Evolutionary conservation across 805 yeast genomes (phyloP), one percentile per base, ranked within the genome.

Genomic region (Lipomyces mesembrius): DNA sequence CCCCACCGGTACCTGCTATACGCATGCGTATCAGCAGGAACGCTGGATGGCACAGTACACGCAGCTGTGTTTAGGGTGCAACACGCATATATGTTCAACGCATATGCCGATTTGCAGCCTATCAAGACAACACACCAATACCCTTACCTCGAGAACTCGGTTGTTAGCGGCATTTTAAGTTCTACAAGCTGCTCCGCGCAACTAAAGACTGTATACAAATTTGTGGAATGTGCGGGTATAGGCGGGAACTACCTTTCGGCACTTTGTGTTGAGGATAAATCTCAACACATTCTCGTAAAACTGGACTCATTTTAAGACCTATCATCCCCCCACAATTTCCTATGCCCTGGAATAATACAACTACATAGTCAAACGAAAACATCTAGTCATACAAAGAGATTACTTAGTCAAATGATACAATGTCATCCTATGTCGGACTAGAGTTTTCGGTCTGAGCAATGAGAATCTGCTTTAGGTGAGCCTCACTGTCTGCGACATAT

Each of bases 391-490:
- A 37, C 43, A 37, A 14, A 12, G 43, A 3, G 43, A 4, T 17
- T 14, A 35, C 17, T 14, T 35, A 37, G 2, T 37, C 43, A 12
- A 37, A 37, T 12, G 1, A 37, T 9, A 1, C 43, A 5, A 37
- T 3, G 5, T 1, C 43, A 37, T 37, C 43, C 17, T 12, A 37
- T 17, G 43, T 3, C 43, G 43, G 17, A 14, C 39, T 43, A n/a
- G 49, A 43, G 22, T 60, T 61, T 5, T 39, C 56, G 3, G 65
- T 60, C 57, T 43, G 57, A 6, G 68, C 61, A 55, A 67, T 62
- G 12, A 67, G 62, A n/a, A 67, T 59, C 60, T 67, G 71, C 62
- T 64, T 67, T 57, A 67, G 43, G 20, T 55, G 62, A 6, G 61
- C 49, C 6, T 54, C 56, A 14, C 51, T 37, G 25, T 67, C 68